Percentiles rank a stretch among this genome's conserved stretches.
Conservation (phyloP, 371 early-diverging fungal genomes). For the Dichotomocladium elegans region DNA sequence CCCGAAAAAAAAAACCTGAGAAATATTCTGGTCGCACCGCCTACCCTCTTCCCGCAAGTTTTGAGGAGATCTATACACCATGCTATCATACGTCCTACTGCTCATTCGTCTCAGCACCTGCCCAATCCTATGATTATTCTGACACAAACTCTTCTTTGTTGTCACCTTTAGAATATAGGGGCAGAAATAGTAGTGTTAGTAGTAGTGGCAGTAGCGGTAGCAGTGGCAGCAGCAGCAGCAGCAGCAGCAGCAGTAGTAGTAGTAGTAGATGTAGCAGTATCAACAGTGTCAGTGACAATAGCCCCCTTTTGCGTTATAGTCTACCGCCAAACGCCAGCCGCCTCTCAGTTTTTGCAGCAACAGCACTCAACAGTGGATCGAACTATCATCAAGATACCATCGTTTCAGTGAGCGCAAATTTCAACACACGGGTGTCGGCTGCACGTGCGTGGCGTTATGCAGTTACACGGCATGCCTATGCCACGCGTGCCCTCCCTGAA, state of each 20-base stretch:
- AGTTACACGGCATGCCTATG: neutral
- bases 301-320: neutral
- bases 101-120: too few species aligned
- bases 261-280: neutral
- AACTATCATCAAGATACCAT: too few species aligned
- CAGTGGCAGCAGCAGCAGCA: too few species aligned
- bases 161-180: neutral
- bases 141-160: neutral
- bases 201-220: neutral
- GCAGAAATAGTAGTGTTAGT: neutral
- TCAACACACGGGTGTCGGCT: neutral
- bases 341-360: neutral
- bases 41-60: neutral
- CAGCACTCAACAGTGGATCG: neutral
- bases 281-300: neutral
- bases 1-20: neutral
- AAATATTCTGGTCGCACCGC: neutral
- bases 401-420: too few species aligned
- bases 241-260: neutral
- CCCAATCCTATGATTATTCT: neutral
- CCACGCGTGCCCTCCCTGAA: conserved; percentile 4
- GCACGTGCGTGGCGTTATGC: conserved; percentile 5
- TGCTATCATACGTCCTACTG: neutral
- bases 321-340: neutral
- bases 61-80: neutral